Evolutionary conservation across 768 basidiomycete species (phyloP), one percentile per base, ranked within the genome.

Genomic region (Mycena polygramma): DNA sequence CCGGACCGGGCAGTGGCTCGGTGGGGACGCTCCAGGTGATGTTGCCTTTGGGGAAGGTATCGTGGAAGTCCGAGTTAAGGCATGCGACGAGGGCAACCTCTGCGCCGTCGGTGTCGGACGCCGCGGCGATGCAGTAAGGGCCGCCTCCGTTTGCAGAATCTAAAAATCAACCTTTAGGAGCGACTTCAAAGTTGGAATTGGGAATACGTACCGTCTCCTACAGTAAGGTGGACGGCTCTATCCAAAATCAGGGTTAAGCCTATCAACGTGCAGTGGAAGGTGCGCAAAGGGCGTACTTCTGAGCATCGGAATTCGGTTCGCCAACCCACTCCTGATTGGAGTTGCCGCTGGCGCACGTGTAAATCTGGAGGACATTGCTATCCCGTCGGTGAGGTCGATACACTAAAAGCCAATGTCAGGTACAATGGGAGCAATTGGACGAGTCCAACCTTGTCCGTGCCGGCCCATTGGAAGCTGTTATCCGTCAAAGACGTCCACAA

Each of bases 1-100:
- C 24, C 17, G 17, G 17, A 60, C 65, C 70, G 2, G 51, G 46
- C 35, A 65, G 62, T 7, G 62, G 57, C 13, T 41, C 39, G 30
- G 59, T 30, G 45, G 69, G 69, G 49, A 55, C 9, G 63, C 13
- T 53, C 69, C 69, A 71, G 53, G 64, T 71, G 45, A 57, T 66
- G 39, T 71, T 71, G 53, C 69, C 69, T 26, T 48, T 36, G 19
- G 60, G 70, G 70, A 61, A 62, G 4, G 60, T 61, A 52, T 30
- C 24, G 22, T 66, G 64, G 45, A 66, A 66, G 30, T 58, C 63
- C 10, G 58, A 36, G 61, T 59, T 64, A 8, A 35, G 19, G 60
- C 70, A 71, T 8, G 15, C 55, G 45, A 57, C 65, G 59, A 71
- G 49, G 35, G 64, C 60, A 15, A 71, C 65, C n/a, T 60, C 45